Base-by-base conservation (phyloP, 441 rosid genomes). In the Populus hybrid region DNA sequence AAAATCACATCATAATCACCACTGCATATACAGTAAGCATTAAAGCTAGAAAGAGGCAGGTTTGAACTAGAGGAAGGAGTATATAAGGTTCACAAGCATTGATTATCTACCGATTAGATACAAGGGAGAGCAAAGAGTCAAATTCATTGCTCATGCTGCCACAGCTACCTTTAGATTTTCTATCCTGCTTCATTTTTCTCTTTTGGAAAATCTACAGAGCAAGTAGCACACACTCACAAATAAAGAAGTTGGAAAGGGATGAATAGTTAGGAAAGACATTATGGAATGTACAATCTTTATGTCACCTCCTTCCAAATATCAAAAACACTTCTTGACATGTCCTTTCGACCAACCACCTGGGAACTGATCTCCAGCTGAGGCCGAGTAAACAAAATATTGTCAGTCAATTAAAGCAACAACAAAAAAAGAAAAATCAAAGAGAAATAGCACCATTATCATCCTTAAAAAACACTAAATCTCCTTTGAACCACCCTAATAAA, bases 271-370 rank as follows among this genome's bases (percentile, higher is more conserved):
- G 53, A 64, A 70, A 67, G 66, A 75, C 67, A 74, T 57, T 36
- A 76, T 35, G 4, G 30, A 10, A 65, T 32, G 78, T 73, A 34
- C 53, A 81, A 53, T 61, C 63, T 65, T 73, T 64, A 32, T 40
- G 38, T 73, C 82, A 94, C 99, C 98, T 94, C 99, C 86, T 92
- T 97, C 99, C 98, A 97, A 82, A 97, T 83, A 77, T 97, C 98
- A 86, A 92, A 97, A 77, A 89, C 85, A 87, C 89, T 89, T 84
- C 87, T 91, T 76, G 95, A 93, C 81, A 93, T 83, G 83, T 97
- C 98, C 88, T 97, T 97, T 72, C 86, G 88, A 76, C 98, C 98
- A 84, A 94, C 90, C 80, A 94, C 93, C 86, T 94, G 98, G 83
- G 99, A 89, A 76, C 92, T 86, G 79, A 97, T 87, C 77, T 91